A percentile compares a stretch with the other conserved stretches of the same genome.
Conservation (phyloP, 768 basidiomycete genomes). For the Dioszegia aurantiaca region DNA sequence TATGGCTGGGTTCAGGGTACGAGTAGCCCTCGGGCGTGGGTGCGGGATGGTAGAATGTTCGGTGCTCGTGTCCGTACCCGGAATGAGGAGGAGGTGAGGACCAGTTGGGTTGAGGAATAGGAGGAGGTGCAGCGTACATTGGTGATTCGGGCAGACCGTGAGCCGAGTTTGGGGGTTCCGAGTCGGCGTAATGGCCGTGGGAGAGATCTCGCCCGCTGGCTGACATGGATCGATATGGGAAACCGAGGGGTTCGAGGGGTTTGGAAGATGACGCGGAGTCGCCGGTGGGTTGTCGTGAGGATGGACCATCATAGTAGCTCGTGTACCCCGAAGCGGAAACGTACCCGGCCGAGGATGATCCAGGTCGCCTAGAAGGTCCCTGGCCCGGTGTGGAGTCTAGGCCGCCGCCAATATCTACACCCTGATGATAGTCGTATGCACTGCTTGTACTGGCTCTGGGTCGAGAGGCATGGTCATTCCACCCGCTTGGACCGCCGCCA, state of each 20-base stretch:
- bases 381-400: conserved; percentile 32
- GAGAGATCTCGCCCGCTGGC: conserved; percentile 9
- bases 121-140: conserved; percentile 26
- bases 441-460: conserved; percentile 35
- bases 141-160: conserved; percentile 44
- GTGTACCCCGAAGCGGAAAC: conserved; percentile 17
- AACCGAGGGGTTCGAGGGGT: conserved; percentile 31
- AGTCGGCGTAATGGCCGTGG: conserved; percentile 38
- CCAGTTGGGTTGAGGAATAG: conserved; percentile 29
- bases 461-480: conserved; percentile 13
- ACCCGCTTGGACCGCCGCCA: conserved; percentile 6
- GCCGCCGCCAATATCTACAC: neutral
- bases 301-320: conserved; percentile 26
- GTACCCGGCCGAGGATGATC: conserved; percentile 32
- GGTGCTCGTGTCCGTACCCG: conserved; percentile 20
- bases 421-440: conserved; percentile 30
- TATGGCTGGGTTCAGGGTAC: conserved; percentile 17
- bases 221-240: conserved; percentile 47
- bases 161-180: conserved; percentile 42
- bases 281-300: conserved; percentile 26
- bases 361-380: conserved; percentile 28
- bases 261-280: conserved; percentile 28
- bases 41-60: conserved; percentile 24
- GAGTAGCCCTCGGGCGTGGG: conserved; percentile 26
- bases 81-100: conserved; percentile 36